phyloP scores from a whole-genome alignment of 192 early-diverging fungal genomes.

The Chytriomyces confervae region DNA sequence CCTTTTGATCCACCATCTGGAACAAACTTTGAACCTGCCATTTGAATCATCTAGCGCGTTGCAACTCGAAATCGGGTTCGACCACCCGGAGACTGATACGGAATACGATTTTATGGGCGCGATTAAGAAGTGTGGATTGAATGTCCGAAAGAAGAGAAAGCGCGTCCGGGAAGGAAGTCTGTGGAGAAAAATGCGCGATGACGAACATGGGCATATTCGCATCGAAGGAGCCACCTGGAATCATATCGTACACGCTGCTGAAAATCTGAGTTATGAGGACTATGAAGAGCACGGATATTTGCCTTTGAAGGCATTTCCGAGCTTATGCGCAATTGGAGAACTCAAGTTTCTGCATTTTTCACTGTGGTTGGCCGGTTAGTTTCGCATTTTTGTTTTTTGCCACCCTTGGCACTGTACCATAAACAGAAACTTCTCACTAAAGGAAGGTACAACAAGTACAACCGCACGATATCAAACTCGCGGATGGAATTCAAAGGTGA shows the following conservation, averaged over 20 bases:
- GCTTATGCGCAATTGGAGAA: slow-evolving; percentile 27
- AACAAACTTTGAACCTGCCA: slow-evolving; percentile 35
- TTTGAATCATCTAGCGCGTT: slow-evolving; percentile 56
- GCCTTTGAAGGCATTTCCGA: slow-evolving; percentile 11
- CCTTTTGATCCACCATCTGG: slow-evolving; percentile 49
- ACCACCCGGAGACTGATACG: slow-evolving; percentile 57
- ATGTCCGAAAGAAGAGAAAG: slow-evolving; percentile 59
- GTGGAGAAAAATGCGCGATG: slow-evolving; percentile 5
- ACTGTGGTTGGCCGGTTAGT: slow-evolving; percentile 63
- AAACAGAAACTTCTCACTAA: background rate
- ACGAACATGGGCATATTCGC: slow-evolving; percentile 28
- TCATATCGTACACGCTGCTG: slow-evolving; percentile 42
- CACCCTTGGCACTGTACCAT: background rate
- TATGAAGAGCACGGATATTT: slow-evolving; percentile 28
- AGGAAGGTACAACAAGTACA: slow-evolving; percentile 56
- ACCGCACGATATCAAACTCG: slow-evolving; percentile 78
- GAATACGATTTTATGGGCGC: slow-evolving; percentile 70
- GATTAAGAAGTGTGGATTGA: slow-evolving; percentile 60
- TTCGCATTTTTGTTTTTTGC: background rate
- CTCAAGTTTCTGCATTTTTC: slow-evolving; percentile 55
- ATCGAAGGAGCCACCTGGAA: slow-evolving; percentile 43
- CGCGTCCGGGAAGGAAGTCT: slow-evolving; percentile 26
- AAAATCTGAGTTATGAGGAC: slow-evolving; percentile 32
- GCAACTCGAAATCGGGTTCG: slow-evolving; percentile 56
- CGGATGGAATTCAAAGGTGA: slow-evolving; percentile 78